Base-by-base conservation (phyloP, 2,329 filamentous ascomycete species). In the Lanzia echinophila region DNA sequence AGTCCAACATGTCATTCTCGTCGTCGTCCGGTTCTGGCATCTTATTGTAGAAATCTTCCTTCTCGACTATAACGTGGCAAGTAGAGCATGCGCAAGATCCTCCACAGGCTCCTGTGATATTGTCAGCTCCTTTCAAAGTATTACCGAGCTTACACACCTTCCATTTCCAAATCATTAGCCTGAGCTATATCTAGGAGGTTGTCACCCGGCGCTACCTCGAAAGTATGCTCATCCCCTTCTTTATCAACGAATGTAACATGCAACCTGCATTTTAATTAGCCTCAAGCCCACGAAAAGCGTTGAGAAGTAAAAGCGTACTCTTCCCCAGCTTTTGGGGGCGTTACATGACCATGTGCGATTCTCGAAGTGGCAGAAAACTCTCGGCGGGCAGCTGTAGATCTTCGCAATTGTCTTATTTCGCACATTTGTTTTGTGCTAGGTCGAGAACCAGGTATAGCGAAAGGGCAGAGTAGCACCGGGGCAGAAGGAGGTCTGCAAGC, bases 171-270 rank as follows among this genome's bases (percentile, higher is more conserved):
- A 67, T 97, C 92, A 71, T 97, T 82, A 44, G 87, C 89, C 70
- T 96, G 92, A 20, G 92, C 94, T 66, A 99, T 92, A 67, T 97
- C 92, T 52, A 99, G 79, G 51, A 99, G 76, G 70, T 99, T 99
- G 71, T 96, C 90, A 47, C 94, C 94, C 63, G 87, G 83, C 13
- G 82, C 77, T 8, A 96, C 92, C 56, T 86, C 83, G 65, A 96
- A 82, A 57, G 86, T 88, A 69, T 88, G 79, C 61, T 84, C 78
- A 31, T 81, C 75, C 48, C 85, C 85, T 19, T 96, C 90, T 72
- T 97, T 96, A 71, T 96, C 91, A 62, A 97, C 80, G 69, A 97
- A 96, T 0, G 91, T 95, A 24, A 99, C 80, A 67, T 88, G 87
- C 55, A 95, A 81, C 70, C 90, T 95, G 60, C 44, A 12, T 24